Conservation (phyloP, 768 basidiomycete genomes). For the Cystobasidium ongulense region DNA sequence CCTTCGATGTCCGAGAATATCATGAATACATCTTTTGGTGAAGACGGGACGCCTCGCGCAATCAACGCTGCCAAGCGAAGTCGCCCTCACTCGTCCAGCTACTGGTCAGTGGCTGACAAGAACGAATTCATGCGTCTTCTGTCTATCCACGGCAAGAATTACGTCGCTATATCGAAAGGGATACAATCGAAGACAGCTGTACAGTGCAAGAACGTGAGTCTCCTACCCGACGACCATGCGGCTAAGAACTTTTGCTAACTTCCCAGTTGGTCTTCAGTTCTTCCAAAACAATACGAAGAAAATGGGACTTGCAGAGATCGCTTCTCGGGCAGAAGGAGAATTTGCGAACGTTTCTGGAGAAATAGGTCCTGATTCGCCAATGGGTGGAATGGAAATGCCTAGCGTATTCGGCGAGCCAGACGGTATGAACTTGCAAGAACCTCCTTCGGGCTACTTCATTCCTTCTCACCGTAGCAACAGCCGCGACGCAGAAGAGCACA, state of each 20-base stretch:
- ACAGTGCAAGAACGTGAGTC: constrained; percentile 45
- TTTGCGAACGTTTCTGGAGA: not conserved
- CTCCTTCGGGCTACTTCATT: constrained; percentile 14
- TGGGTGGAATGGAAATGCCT: not conserved
- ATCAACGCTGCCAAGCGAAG: constrained; percentile 16
- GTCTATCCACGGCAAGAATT: constrained; percentile 59
- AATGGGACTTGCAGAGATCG: constrained; percentile 38
- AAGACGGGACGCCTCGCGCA: not conserved
- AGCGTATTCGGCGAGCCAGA: constrained; percentile 17
- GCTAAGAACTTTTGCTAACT: not conserved
- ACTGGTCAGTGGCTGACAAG: constrained; percentile 65
- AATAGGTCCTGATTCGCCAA: not conserved
- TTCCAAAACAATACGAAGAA: constrained; percentile 42
- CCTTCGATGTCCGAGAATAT: not conserved
- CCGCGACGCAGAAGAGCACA: constrained; percentile 18
- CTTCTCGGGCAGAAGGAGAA: not conserved
- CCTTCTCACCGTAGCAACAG: constrained; percentile 22
- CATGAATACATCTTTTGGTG: not conserved
- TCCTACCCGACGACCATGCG: not conserved
- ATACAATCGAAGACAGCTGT: constrained; percentile 51
- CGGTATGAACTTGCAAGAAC: not conserved
- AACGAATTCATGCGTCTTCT: constrained; percentile 54
- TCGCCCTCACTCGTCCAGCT: constrained; percentile 45
- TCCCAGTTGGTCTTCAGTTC: constrained; percentile 27
- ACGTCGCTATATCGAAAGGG: constrained; percentile 60